Conservation (phyloP, 225 moss, liverwort and hornwort genomes). For the Ulota crispa region DNA sequence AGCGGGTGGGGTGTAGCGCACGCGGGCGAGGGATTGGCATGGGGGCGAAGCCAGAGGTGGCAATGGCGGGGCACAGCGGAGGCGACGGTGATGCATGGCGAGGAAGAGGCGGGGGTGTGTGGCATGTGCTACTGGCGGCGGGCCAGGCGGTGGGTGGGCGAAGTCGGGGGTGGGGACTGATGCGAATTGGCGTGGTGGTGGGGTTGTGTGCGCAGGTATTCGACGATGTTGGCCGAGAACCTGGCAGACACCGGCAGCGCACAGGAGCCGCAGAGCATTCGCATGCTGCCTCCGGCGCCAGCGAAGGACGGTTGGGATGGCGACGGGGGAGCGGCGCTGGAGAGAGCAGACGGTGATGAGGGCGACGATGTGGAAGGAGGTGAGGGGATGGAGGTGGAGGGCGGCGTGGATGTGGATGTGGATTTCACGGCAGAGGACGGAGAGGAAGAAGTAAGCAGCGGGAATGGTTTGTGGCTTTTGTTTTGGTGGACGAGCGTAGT, state of each 20-base stretch:
- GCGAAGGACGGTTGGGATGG: constrained; percentile 17
- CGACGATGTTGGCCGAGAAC: constrained; percentile 98
- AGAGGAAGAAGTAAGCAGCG: constrained; percentile 54
- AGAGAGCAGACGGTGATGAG: background rate
- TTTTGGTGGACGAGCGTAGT: background rate
- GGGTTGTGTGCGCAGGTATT: constrained; percentile 62
- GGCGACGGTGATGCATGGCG: background rate
- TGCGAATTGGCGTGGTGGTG: background rate
- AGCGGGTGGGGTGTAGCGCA: too few relatives aligned
- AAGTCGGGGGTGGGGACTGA: constrained; percentile 1
- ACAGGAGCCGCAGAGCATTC: constrained; percentile 35
- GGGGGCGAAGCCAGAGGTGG: constrained; percentile 1
- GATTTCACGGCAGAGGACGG: constrained; percentile 74
- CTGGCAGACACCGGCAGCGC: constrained; percentile 54
- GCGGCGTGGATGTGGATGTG: constrained; percentile 58
- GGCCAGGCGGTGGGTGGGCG: background rate
- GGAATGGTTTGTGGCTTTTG: background rate
- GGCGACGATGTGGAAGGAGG: background rate
- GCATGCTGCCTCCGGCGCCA: constrained; percentile 27
- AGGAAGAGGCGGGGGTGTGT: background rate
- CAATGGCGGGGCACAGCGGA: background rate
- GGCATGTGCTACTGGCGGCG: background rate
- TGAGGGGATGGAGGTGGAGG: constrained; percentile 45
- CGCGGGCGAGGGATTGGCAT: background rate
- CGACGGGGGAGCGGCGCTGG: constrained; percentile 18